Conservation (phyloP, 495 filamentous ascomycete species). For the Niebla homalea region DNA sequence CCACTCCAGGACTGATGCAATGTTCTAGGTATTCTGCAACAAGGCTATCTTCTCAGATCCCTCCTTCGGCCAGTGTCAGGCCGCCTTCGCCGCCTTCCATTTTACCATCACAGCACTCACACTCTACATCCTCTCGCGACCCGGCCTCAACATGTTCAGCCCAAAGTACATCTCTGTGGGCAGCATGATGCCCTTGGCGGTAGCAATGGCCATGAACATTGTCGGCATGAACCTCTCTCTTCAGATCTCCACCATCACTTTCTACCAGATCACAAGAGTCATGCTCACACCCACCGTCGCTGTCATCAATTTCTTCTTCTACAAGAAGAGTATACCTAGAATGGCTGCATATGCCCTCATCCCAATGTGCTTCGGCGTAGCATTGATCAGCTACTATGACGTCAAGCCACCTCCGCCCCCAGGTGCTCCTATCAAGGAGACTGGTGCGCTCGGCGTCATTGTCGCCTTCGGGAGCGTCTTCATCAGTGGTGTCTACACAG, state of each 20-base stretch:
- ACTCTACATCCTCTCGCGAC: conserved; percentile 49
- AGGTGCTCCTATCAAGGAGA: conserved; percentile 32
- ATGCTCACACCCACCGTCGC: conserved; percentile 58
- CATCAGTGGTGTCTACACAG: conserved; percentile 54
- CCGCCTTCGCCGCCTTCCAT: conserved; percentile 60
- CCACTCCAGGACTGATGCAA: no score
- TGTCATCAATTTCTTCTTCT: conserved; percentile 52
- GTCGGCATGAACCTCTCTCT: conserved; percentile 63
- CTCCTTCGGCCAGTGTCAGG: conserved; percentile 49
- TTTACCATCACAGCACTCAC: conserved; percentile 58
- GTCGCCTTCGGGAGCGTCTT: conserved; percentile 52
- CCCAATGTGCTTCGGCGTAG: conserved; percentile 55
- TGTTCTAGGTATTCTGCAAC: conserved; percentile 56
- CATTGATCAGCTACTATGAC: conserved; percentile 59
- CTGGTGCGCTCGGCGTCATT: conserved; percentile 42
- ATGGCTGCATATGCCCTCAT: conserved; percentile 33
- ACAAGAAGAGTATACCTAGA: conserved; percentile 43
- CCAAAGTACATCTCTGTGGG: conserved; percentile 39
- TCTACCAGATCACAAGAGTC: conserved; percentile 62
- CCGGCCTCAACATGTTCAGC: conserved; percentile 45
- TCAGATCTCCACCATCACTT: conserved; percentile 57
- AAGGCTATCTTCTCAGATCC: conserved; percentile 61
- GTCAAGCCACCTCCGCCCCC: conserved; percentile 36
- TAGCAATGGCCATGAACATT: conserved; percentile 54
- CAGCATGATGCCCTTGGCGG: conserved; percentile 50